These are phyloP conservation scores for Haberlea rhodopensis DNA, from an alignment of 257 asterid species.

Conservation along the genomic window DNA sequence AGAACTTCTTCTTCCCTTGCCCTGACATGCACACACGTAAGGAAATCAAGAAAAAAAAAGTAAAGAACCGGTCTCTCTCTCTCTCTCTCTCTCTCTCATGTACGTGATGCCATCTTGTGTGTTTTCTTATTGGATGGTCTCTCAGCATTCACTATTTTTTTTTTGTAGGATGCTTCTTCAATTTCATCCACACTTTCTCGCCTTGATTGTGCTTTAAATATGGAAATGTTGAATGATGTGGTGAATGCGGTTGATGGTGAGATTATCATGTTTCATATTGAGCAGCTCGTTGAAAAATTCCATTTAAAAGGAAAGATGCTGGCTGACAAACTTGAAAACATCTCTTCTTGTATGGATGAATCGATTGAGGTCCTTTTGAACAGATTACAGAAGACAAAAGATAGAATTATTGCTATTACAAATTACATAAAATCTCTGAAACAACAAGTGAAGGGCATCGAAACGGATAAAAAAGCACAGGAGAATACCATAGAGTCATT, in stretches of 20 bases:
- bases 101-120: constrained; percentile 16
- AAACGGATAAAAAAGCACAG: constrained; percentile 49
- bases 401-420: constrained; percentile 31
- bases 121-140: constrained; percentile 28
- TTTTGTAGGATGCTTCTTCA: constrained; percentile 58
- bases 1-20: not conserved
- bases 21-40: constrained; percentile 3
- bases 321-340: constrained; percentile 49
- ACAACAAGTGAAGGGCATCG: constrained; percentile 47
- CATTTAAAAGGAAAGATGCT: constrained; percentile 59
- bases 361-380: constrained; percentile 43
- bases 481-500: constrained; percentile 42
- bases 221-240: constrained; percentile 45
- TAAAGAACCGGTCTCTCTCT: not conserved
- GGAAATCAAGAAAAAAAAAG: not conserved
- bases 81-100: constrained; percentile 9
- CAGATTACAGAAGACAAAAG: constrained; percentile 48
- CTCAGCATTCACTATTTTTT: constrained; percentile 16
- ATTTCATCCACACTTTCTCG: constrained; percentile 40
- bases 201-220: constrained; percentile 32
- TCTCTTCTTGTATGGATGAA: constrained; percentile 54
- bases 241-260: constrained; percentile 52
- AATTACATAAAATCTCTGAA: constrained; percentile 48
- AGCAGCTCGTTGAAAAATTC: constrained; percentile 59
- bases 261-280: constrained; percentile 41